Evolutionary conservation across 2,329 filamentous ascomycete genomes (phyloP).

Genomic region (Bisporella sp.): DNA sequence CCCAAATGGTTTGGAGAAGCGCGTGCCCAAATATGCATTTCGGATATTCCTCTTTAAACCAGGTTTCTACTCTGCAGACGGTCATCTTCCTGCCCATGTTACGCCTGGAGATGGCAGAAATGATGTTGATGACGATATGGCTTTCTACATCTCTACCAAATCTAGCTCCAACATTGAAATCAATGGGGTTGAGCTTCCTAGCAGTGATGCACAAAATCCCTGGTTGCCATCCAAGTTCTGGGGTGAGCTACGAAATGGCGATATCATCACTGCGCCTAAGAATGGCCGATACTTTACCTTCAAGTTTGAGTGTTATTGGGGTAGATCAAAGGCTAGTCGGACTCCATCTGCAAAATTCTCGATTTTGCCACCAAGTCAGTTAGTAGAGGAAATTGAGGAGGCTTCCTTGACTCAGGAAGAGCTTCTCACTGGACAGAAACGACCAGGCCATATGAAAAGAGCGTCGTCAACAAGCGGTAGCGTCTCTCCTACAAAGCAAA

Average conservation of each 20-base stretch:
- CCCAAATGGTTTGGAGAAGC: constrained; percentile 52
- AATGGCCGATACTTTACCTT: constrained; percentile 22
- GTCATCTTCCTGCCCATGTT: not conserved
- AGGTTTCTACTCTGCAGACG: constrained; percentile 51
- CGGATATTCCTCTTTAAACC: constrained; percentile 69
- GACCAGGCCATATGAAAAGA: too few species aligned
- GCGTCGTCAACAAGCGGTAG: too few species aligned
- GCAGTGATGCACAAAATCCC: constrained; percentile 47
- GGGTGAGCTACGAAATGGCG: constrained; percentile 69
- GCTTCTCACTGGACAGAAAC: too few species aligned
- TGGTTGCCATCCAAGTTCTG: constrained; percentile 45
- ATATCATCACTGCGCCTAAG: constrained; percentile 58
- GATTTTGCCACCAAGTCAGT: too few species aligned
- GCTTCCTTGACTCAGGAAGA: too few species aligned
- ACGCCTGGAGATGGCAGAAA: constrained; percentile 8
- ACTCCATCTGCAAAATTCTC: too few species aligned
- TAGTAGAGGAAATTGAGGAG: too few species aligned
- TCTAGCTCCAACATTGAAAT: constrained; percentile 69
- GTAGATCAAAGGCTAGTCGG: constrained; percentile 12
- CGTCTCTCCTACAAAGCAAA: too few species aligned
- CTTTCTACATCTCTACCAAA: constrained; percentile 73
- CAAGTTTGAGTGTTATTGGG: constrained; percentile 26
- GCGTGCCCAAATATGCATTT: constrained; percentile 76
- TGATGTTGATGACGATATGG: constrained; percentile 30
- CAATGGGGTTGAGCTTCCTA: constrained; percentile 61